A percentile compares a stretch with the other conserved stretches of the same genome.
phyloP scores from a whole-genome alignment of 805 yeast genomes.

The Candida railenensis region DNA sequence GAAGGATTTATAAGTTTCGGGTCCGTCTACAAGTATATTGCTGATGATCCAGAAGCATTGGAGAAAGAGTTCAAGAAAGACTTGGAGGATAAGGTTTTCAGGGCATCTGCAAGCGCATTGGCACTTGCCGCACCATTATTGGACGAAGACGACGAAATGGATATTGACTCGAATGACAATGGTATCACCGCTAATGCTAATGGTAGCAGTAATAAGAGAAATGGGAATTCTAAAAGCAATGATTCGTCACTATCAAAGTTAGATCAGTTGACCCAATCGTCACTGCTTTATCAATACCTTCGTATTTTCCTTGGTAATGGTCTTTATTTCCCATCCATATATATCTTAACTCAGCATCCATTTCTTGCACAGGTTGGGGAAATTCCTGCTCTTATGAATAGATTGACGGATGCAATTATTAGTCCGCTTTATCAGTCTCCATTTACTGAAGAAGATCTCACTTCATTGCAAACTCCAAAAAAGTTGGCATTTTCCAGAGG shows the following conservation, averaged over 20 bases:
- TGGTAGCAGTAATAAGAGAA: not conserved
- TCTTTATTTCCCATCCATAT: slow-evolving; percentile 59
- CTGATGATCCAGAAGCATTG: slow-evolving; percentile 44
- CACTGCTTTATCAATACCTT: slow-evolving; percentile 37
- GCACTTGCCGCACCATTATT: slow-evolving; percentile 85
- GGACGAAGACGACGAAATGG: slow-evolving; percentile 56
- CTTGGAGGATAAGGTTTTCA: slow-evolving; percentile 53
- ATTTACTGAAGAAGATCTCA: slow-evolving; percentile 16
- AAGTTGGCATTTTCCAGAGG: slow-evolving; percentile 20
- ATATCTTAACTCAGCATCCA: slow-evolving; percentile 60
- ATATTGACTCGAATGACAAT: slow-evolving; percentile 12
- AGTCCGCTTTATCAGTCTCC: slow-evolving; percentile 41
- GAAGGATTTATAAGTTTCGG: slow-evolving; percentile 66
- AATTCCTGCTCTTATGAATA: slow-evolving; percentile 45
- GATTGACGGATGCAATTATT: slow-evolving; percentile 49
- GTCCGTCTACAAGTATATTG: slow-evolving; percentile 53
- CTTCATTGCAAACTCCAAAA: slow-evolving; percentile 19
- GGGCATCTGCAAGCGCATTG: slow-evolving; percentile 71
- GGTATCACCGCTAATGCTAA: slow-evolving; percentile 2
- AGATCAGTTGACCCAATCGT: slow-evolving; percentile 13
- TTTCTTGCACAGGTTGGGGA: slow-evolving; percentile 55
- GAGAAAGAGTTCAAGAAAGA: slow-evolving; percentile 45
- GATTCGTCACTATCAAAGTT: slow-evolving; percentile 1
- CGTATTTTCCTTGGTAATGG: slow-evolving; percentile 58
- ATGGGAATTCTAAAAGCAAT: not conserved